Percentiles rank a stretch among this genome's conserved stretches.
Conservation (phyloP, 2,329 filamentous ascomycete species). For the Trichoderma sp. region DNA sequence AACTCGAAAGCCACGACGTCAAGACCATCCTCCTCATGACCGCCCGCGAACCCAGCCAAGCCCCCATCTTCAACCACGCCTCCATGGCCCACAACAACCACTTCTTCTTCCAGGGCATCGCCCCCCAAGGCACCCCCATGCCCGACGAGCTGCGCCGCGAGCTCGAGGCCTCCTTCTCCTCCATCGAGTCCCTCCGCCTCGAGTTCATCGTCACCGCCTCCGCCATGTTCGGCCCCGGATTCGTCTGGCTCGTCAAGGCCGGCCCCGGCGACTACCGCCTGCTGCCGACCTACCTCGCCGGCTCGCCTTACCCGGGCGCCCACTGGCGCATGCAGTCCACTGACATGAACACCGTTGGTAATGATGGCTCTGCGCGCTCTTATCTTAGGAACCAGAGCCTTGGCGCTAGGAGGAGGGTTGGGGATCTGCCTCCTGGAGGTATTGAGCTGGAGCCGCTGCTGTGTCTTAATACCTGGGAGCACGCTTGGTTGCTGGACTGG, state of each 20-base stretch:
- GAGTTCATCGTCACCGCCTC: conserved; percentile 79
- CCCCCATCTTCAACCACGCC: conserved; percentile 89
- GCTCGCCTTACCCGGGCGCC: conserved; percentile 80
- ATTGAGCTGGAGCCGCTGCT: conserved; percentile 72
- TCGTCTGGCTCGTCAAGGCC: conserved; percentile 85
- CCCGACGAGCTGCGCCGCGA: conserved; percentile 54
- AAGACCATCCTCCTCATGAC: conserved; percentile 71
- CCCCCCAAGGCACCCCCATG: conserved; percentile 49
- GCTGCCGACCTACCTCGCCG: conserved; percentile 86
- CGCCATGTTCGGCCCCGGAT: conserved; percentile 95
- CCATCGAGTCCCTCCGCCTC: conserved; percentile 74
- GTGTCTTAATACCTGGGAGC: conserved; percentile 96
- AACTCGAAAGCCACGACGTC: conserved; percentile 58
- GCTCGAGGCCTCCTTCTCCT: conserved; percentile 73
- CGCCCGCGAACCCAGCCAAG: conserved; percentile 74
- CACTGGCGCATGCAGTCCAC: conserved; percentile 70
- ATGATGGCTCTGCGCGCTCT: conserved; percentile 35
- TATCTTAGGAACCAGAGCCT: conserved; percentile 42
- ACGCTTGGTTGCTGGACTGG: conserved; percentile 85
- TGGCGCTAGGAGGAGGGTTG: conserved; percentile 30
- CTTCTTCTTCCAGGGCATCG: conserved; percentile 69
- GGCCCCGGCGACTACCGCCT: conserved; percentile 58
- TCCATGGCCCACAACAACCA: conserved; percentile 93
- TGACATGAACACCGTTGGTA: conserved; percentile 66
- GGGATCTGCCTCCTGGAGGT: conserved; percentile 59